Percentiles rank a stretch among this genome's conserved stretches.
Evolutionary conservation across 2,329 filamentous ascomycete genomes (phyloP).

Genomic region (Clathrospora elynae): DNA sequence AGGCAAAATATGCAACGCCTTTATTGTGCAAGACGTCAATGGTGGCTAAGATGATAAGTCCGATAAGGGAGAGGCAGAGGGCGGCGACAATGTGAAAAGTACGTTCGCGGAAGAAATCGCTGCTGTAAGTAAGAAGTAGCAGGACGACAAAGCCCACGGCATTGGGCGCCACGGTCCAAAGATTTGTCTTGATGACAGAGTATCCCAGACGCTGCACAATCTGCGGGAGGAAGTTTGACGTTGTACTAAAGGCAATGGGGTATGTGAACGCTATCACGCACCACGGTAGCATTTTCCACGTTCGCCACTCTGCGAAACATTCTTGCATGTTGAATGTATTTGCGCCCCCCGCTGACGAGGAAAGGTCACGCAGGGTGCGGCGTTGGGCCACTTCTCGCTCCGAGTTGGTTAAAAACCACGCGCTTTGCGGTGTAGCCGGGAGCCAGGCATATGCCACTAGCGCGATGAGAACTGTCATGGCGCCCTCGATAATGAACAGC

Average conservation of each 20-base stretch:
- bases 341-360: constrained; percentile 46
- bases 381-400: constrained; percentile 50
- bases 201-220: constrained; percentile 55
- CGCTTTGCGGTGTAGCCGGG: constrained; percentile 39
- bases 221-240: constrained; percentile 56
- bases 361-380: constrained; percentile 55
- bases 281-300: constrained; percentile 53
- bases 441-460: constrained; percentile 43
- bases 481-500: constrained; percentile 51
- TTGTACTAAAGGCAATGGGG: constrained; percentile 54
- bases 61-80: constrained; percentile 50
- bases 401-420: constrained; percentile 48
- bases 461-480: constrained; percentile 43
- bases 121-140: constrained; percentile 52
- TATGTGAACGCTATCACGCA: constrained; percentile 56
- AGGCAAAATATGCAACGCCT: constrained; percentile 57
- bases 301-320: constrained; percentile 52
- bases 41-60: constrained; percentile 53
- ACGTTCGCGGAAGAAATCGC: constrained; percentile 54
- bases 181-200: constrained; percentile 54
- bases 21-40: constrained; percentile 52
- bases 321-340: constrained; percentile 49
- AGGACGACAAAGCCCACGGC: constrained; percentile 55
- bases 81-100: constrained; percentile 54
- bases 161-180: constrained; percentile 58